These are phyloP conservation scores for Nicotiana paniculata DNA, from an alignment of 257 asterid genomes.

Conservation along the genomic window DNA sequence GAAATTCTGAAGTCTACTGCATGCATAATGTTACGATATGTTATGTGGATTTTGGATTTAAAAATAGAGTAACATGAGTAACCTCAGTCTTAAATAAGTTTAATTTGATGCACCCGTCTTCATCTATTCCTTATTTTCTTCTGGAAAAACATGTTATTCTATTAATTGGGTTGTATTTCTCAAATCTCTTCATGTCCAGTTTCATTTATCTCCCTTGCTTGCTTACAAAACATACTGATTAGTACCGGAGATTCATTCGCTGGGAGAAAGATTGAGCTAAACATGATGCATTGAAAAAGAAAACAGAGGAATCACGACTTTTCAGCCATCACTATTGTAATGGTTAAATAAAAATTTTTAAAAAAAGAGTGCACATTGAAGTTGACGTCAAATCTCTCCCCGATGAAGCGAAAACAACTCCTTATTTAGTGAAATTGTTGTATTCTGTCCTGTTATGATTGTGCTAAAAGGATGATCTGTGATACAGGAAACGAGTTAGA, in stretches of 20 bases:
- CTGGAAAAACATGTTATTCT: background rate
- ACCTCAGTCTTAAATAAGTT: background rate
- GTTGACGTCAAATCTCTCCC: background rate
- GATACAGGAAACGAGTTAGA: slow-evolving; percentile 75
- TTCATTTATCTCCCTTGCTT: background rate
- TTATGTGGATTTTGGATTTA: background rate
- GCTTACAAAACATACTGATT: background rate
- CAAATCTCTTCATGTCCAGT: background rate
- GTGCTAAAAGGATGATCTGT: background rate
- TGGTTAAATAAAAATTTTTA: background rate
- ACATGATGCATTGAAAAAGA: background rate
- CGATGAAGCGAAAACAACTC: background rate
- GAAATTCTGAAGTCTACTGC: background rate
- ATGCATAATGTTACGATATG: background rate
- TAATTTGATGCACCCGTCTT: background rate
- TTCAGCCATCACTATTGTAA: background rate
- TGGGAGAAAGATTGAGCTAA: background rate
- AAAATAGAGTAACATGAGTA: background rate
- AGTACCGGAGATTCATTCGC: background rate
- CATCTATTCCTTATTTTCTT: background rate
- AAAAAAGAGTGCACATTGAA: background rate
- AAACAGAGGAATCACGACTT: background rate
- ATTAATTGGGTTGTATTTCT: background rate
- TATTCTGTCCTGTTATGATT: background rate
- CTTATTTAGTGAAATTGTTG: background rate